Evolutionary conservation across 192 early-diverging fungal species (phyloP).

Genomic region (Podila epicladia): DNA sequence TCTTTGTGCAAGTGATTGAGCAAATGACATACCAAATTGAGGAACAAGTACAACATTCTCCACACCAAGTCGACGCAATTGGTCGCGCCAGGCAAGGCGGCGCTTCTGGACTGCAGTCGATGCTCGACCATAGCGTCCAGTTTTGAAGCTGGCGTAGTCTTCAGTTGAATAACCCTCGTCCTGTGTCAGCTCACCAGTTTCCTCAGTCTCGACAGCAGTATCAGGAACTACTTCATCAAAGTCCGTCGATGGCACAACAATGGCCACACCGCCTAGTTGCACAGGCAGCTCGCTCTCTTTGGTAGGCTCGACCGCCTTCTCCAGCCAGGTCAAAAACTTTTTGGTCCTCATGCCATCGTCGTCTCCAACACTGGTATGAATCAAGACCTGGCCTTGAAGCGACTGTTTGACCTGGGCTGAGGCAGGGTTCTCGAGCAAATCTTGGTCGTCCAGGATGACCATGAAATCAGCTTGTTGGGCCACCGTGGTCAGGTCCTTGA

Average conservation of each 20-base stretch:
- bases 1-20: background rate
- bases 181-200: conserved; percentile 4
- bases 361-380: conserved; percentile 44
- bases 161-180: conserved; percentile 51
- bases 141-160: conserved; percentile 49
- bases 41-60: conserved; percentile 45
- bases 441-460: conserved; percentile 45
- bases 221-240: conserved; percentile 29
- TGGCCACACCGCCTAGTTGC: conserved; percentile 37
- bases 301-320: conserved; percentile 31
- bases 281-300: conserved; percentile 22
- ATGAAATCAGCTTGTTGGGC: conserved; percentile 43
- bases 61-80: conserved; percentile 35
- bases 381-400: conserved; percentile 39
- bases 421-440: conserved; percentile 37
- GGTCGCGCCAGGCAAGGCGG: conserved; percentile 41
- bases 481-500: conserved; percentile 44
- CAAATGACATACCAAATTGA: conserved; percentile 33
- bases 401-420: conserved; percentile 37
- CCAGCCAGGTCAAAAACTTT: conserved; percentile 46
- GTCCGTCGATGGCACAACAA: conserved; percentile 46
- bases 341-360: conserved; percentile 44
- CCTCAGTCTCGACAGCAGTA: conserved; percentile 11
- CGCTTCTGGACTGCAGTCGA: conserved; percentile 39
- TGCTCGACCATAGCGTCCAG: conserved; percentile 29